A percentile compares a stretch with the other conserved stretches of the same genome.
phyloP scores from a whole-genome alignment of 2,329 filamentous ascomycete species.

The Fusarium haematococcum region DNA sequence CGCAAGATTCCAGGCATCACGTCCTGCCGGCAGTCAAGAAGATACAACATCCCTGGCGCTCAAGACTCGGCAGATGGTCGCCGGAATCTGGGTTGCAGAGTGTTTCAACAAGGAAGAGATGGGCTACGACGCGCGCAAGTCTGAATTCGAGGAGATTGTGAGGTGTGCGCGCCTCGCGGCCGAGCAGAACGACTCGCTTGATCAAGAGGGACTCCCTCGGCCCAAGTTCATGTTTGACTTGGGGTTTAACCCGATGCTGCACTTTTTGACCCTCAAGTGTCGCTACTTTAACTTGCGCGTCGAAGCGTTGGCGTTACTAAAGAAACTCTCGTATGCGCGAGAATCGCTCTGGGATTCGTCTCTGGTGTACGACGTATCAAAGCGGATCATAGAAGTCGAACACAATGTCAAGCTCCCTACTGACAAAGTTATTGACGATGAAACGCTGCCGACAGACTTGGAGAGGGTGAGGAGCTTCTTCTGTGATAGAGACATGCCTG shows the following conservation, averaged over 20 bases:
- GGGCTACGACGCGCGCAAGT: slow-evolving; percentile 48
- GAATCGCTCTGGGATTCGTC: slow-evolving; percentile 54
- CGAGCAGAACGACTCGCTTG: not conserved
- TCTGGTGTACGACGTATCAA: slow-evolving; percentile 47
- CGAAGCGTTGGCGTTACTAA: slow-evolving; percentile 49
- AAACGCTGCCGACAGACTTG: slow-evolving; percentile 24
- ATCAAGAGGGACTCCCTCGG: not conserved
- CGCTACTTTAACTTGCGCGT: slow-evolving; percentile 52
- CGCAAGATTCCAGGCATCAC: slow-evolving; percentile 1
- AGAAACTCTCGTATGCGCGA: slow-evolving; percentile 42
- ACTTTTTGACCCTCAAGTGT: slow-evolving; percentile 54
- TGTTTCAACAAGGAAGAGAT: slow-evolving; percentile 48
- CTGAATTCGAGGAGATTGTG: slow-evolving; percentile 48
- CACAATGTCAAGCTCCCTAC: slow-evolving; percentile 48
- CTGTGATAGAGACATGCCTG: not conserved
- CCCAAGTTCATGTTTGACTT: slow-evolving; percentile 56
- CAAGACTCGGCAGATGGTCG: slow-evolving; percentile 47
- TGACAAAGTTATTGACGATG: slow-evolving; percentile 14
- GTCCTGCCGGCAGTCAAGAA: not conserved
- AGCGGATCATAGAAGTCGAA: slow-evolving; percentile 53
- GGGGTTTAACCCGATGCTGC: slow-evolving; percentile 53
- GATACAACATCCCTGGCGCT: slow-evolving; percentile 38
- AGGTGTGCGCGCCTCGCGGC: slow-evolving; percentile 38
- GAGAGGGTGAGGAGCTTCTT: slow-evolving; percentile 34
- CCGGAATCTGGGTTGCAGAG: slow-evolving; percentile 49